These are phyloP conservation scores for Aspergillus persii DNA, from an alignment of 2,329 filamentous ascomycete genomes.

Conservation along the genomic window DNA sequence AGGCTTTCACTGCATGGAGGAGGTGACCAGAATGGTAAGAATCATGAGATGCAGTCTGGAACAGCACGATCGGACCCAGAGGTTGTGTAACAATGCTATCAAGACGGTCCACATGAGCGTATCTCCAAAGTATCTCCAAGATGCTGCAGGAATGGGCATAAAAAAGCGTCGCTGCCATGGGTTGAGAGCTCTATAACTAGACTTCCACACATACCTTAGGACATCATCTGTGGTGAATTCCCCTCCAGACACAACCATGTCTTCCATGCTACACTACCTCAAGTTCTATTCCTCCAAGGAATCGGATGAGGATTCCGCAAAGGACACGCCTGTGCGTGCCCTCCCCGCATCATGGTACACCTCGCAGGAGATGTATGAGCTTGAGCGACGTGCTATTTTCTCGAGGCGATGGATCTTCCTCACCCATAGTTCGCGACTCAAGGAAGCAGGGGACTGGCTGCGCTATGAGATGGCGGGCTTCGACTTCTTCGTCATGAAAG, in stretches of 20 bases:
- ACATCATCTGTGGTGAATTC: not conserved
- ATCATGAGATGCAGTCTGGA: not conserved
- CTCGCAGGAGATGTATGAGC: slow-evolving; percentile 48
- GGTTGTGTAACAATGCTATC: not conserved
- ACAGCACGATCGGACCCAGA: not conserved
- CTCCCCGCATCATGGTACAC: slow-evolving; percentile 54
- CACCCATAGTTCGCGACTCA: slow-evolving; percentile 46
- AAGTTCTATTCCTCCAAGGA: slow-evolving; percentile 6
- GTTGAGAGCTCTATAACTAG: not conserved
- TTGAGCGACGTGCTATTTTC: slow-evolving; percentile 58
- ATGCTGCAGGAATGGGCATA: not conserved
- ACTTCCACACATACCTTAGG: not conserved
- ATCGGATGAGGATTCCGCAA: not conserved
- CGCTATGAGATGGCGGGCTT: slow-evolving; percentile 57
- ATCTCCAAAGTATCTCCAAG: not conserved
- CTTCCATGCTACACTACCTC: slow-evolving; percentile 12
- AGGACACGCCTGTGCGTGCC: slow-evolving; percentile 36
- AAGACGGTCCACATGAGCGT: not conserved
- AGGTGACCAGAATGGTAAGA: not conserved
- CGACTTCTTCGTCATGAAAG: slow-evolving; percentile 53
- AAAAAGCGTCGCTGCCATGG: not conserved
- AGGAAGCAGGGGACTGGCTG: slow-evolving; percentile 56
- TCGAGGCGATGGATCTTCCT: slow-evolving; percentile 51
- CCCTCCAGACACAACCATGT: not conserved
- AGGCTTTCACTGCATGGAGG: not conserved